Conservation (phyloP, 116 monocot species). For the Iris pallida region DNA sequence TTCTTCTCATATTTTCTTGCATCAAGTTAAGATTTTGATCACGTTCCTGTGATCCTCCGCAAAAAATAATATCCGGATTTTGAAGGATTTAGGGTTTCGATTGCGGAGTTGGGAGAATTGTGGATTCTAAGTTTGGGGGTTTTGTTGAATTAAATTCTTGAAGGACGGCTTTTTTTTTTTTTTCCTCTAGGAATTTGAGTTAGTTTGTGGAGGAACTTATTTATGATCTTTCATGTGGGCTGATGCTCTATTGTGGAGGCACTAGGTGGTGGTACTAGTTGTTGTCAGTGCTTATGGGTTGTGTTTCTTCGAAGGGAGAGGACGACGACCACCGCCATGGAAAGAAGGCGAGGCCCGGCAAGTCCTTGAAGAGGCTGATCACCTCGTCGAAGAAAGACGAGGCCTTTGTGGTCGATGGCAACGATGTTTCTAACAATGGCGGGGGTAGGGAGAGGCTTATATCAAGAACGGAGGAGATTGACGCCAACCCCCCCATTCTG, state of each 20-base stretch:
- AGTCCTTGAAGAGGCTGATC: constrained; percentile 32
- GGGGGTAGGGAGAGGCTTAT: constrained; percentile 23
- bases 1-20: not conserved
- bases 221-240: too few species aligned
- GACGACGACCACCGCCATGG: constrained; percentile 11
- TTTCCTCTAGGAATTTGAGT: not conserved
- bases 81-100: not conserved
- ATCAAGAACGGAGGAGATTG: constrained; percentile 15
- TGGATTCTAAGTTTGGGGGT: not conserved
- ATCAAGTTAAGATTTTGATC: constrained; percentile 12
- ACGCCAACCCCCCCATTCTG: not conserved
- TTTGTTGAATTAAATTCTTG: too few species aligned
- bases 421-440: constrained; percentile 8
- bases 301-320: constrained; percentile 38
- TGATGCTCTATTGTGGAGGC: not conserved
- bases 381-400: constrained; percentile 23
- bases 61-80: constrained; percentile 10
- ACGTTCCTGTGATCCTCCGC: not conserved
- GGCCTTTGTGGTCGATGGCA: constrained; percentile 9
- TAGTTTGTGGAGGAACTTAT: not conserved
- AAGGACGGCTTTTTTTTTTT: too few species aligned
- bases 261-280: not conserved
- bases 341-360: constrained; percentile 14
- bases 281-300: constrained; percentile 40
- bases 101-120: not conserved